Percentiles rank a stretch among this genome's conserved stretches.
Evolutionary conservation across 2,329 filamentous ascomycete genomes (phyloP).

Genomic region (Escovopsis sp.): DNA sequence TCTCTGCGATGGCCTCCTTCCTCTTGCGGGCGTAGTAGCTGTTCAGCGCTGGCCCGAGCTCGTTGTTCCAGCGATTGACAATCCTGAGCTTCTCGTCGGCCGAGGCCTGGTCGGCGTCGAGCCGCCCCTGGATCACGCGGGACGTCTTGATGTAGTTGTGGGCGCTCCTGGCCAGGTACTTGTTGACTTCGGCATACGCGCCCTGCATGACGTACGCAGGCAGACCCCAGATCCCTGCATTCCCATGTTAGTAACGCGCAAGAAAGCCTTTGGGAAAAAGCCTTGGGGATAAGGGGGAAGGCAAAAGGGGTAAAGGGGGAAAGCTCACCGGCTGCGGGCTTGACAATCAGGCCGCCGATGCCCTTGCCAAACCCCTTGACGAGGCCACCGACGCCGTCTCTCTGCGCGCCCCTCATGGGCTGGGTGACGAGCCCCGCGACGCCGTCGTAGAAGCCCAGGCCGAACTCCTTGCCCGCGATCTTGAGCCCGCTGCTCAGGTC

Average conservation of each 20-base stretch:
- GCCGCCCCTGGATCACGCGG: constrained; percentile 58
- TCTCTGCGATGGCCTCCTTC: constrained; percentile 27
- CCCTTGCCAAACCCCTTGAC: constrained; percentile 73
- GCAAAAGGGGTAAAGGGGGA: too few species aligned
- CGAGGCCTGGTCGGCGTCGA: constrained; percentile 42
- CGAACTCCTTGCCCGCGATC: constrained; percentile 66
- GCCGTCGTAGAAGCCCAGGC: constrained; percentile 65
- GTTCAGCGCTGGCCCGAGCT: constrained; percentile 43
- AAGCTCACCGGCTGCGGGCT: constrained; percentile 61
- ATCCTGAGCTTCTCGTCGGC: constrained; percentile 49
- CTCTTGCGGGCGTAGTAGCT: constrained; percentile 40
- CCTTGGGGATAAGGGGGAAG: too few species aligned
- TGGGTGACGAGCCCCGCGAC: constrained; percentile 70
- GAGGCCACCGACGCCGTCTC: constrained; percentile 41
- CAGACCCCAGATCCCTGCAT: constrained; percentile 47
- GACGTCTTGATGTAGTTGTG: constrained; percentile 70
- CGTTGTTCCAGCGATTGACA: constrained; percentile 47
- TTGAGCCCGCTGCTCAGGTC: constrained; percentile 61
- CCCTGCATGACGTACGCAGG: constrained; percentile 77
- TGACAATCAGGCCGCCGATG: constrained; percentile 65
- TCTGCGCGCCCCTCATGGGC: constrained; percentile 45
- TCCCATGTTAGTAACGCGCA: neutral
- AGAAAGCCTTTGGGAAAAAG: too few species aligned
- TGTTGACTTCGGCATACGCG: constrained; percentile 62
- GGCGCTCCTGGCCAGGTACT: constrained; percentile 53